phyloP scores from a whole-genome alignment of 2,329 filamentous ascomycete genomes.

The Epicoccum sorghinum region DNA sequence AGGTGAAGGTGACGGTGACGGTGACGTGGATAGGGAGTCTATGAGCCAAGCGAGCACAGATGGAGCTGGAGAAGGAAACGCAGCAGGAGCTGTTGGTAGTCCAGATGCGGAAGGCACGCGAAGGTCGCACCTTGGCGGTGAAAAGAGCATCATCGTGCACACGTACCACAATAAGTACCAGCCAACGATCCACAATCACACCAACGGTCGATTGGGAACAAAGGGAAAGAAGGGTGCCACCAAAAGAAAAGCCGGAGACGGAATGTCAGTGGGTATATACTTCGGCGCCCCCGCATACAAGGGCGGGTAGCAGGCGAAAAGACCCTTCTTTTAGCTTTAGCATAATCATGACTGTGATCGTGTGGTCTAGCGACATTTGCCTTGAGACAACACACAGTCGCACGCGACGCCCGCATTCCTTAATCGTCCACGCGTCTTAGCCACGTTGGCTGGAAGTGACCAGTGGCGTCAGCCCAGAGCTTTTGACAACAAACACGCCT shows the following conservation, averaged over 20 bases:
- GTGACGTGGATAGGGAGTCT: slow-evolving; percentile 22
- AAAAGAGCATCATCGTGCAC: slow-evolving; percentile 34
- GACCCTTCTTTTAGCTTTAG: slow-evolving; percentile 24
- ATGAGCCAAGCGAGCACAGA: slow-evolving; percentile 26
- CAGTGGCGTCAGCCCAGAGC: slow-evolving; percentile 5
- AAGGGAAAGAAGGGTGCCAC: slow-evolving; percentile 15
- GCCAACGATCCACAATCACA: slow-evolving; percentile 13
- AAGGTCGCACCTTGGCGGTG: slow-evolving; percentile 28
- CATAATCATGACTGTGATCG: slow-evolving; percentile 29
- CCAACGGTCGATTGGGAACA: slow-evolving; percentile 8
- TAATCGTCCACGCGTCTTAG: slow-evolving; percentile 17
- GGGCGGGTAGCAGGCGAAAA: slow-evolving; percentile 20
- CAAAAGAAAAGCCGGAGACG: slow-evolving; percentile 15
- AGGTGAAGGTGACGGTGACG: slow-evolving; percentile 27
- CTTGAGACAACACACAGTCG: slow-evolving; percentile 18
- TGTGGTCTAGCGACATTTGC: slow-evolving; percentile 24
- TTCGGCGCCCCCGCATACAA: slow-evolving; percentile 23
- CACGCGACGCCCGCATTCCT: slow-evolving; percentile 22
- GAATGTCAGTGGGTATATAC: slow-evolving; percentile 21
- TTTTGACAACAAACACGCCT: slow-evolving; percentile 5
- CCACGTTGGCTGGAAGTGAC: slow-evolving; percentile 6
- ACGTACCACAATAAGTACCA: slow-evolving; percentile 17
- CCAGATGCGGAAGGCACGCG: slow-evolving; percentile 16
- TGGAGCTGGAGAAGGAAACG: slow-evolving; percentile 21
- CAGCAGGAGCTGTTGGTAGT: slow-evolving; percentile 9